A percentile compares a stretch with the other conserved stretches of the same genome.
phyloP scores from a whole-genome alignment of 805 yeast species.

The Lachancea thermotolerans region DNA sequence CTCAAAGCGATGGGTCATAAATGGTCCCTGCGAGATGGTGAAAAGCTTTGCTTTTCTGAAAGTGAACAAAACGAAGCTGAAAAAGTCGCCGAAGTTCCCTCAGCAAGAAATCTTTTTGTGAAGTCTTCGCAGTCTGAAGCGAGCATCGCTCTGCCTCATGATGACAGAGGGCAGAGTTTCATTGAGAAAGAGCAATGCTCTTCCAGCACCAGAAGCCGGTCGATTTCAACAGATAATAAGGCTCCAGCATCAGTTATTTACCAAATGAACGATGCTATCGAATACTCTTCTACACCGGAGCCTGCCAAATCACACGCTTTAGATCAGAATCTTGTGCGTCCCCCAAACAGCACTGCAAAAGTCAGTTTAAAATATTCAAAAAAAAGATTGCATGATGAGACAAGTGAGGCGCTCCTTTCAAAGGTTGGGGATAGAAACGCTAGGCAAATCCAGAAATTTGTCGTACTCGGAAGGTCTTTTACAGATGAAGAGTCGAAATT shows the following conservation, averaged over 20 bases:
- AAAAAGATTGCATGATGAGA: too few species aligned
- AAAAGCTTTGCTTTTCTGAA: not conserved
- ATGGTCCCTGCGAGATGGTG: slow-evolving; percentile 3
- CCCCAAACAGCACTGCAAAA: too few species aligned
- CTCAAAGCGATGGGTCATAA: slow-evolving; percentile 7
- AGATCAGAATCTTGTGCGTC: too few species aligned
- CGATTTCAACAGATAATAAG: too few species aligned
- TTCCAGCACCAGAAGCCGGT: too few species aligned
- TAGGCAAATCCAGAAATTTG: slow-evolving; percentile 2
- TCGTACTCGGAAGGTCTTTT: slow-evolving; percentile 18
- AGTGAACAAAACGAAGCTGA: not conserved
- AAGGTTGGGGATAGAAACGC: not conserved
- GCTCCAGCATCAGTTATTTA: too few species aligned
- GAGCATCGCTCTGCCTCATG: not conserved
- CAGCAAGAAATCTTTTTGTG: not conserved
- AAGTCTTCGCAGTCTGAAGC: not conserved
- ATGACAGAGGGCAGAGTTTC: not conserved
- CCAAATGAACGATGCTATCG: too few species aligned
- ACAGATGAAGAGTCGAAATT: slow-evolving; percentile 19
- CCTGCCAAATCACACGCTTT: too few species aligned
- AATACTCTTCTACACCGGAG: too few species aligned
- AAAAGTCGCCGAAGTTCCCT: not conserved
- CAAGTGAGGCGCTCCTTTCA: too few species aligned
- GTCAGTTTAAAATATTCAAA: too few species aligned
- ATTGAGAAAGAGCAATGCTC: too few species aligned